Evolutionary conservation across 2,329 filamentous ascomycete species (phyloP).

Genomic region (Byssoonygena ceratinophila): DNA sequence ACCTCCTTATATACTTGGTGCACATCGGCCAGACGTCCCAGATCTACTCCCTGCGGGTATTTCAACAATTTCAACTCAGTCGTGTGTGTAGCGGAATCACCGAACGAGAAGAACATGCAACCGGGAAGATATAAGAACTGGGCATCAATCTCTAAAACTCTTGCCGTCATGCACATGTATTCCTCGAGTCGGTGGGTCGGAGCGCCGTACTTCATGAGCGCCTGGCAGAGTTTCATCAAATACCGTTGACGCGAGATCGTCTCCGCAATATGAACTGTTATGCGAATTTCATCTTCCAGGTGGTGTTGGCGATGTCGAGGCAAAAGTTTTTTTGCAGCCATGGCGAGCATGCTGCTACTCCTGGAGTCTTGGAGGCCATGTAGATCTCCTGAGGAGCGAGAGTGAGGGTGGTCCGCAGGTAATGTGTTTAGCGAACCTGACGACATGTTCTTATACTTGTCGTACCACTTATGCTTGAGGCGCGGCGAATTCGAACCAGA

Average conservation of each 20-base stretch:
- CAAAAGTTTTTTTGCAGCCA: constrained; percentile 19
- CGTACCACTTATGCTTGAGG: constrained; percentile 29
- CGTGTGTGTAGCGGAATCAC: constrained; percentile 39
- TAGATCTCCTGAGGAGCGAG: neutral
- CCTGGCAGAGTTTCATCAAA: constrained; percentile 70
- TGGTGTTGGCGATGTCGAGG: constrained; percentile 8
- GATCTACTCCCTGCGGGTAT: constrained; percentile 34
- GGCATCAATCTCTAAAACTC: constrained; percentile 78
- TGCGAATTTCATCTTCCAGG: constrained; percentile 43
- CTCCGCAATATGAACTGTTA: constrained; percentile 52
- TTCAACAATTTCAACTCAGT: constrained; percentile 39
- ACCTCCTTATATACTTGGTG: constrained; percentile 41
- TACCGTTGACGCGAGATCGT: constrained; percentile 74
- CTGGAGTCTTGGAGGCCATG: constrained; percentile 28
- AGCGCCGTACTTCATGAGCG: constrained; percentile 80
- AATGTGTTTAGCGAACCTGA: constrained; percentile 25
- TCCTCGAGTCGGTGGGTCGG: constrained; percentile 83
- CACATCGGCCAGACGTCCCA: constrained; percentile 36
- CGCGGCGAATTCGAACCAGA: neutral
- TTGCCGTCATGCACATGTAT: constrained; percentile 80
- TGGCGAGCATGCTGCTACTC: constrained; percentile 27
- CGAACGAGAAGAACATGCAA: constrained; percentile 91
- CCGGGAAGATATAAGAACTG: constrained; percentile 85
- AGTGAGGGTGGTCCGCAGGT: constrained; percentile 12
- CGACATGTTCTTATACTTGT: constrained; percentile 30